Evolutionary conservation across 768 basidiomycete genomes (phyloP), one percentile per base, ranked within the genome.

Genomic region (Podaxis mareebaensis): DNA sequence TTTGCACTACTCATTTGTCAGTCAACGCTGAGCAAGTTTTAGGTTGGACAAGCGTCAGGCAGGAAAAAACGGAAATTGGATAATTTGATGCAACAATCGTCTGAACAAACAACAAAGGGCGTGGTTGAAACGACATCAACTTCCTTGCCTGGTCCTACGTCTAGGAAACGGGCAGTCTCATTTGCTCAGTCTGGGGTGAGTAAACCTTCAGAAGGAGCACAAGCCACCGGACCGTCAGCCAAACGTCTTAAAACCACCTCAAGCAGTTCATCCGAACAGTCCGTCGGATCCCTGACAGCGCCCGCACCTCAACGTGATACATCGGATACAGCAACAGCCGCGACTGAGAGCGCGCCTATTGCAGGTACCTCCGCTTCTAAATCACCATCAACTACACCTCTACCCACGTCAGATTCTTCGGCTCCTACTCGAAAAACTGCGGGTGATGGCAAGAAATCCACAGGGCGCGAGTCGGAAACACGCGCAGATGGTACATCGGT

Each of bases 81-180:
- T 11, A n/a, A 40, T 63, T 20, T 17, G 49, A 22, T 20, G 6
- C 61, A 26, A 46, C 8, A n/a, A 4, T 30, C 61, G 28, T 12
- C 60, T 3, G 15, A 22, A 7, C 49, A 11, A 13, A 22, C 48
- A 24, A 22, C n/a, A 20, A 28, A 33, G 13, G 15, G 6, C 3
- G 10, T 24, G n/a, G 20, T 22, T 4, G 26, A n/a, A n/a, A 33
- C 46, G 8, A 13, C 54, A n/a, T 15, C 17, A 12, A 33, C 49
- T 39, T 26, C 56, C 8, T n/a, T 38, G 10, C 3, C 51, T n/a
- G 26, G 22, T 26, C 38, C 22, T 53, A 15, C 38, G 6, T 30
- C 62, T n/a, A 61, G 46, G 26, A 66, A 66, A 60, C 66, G 66
- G 38, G 60, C 24, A 51, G 60, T 57, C 11, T 57, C 65, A 3